Base-by-base conservation (phyloP, 2,329 filamentous ascomycete genomes). In the Colletotrichum plurivorum region DNA sequence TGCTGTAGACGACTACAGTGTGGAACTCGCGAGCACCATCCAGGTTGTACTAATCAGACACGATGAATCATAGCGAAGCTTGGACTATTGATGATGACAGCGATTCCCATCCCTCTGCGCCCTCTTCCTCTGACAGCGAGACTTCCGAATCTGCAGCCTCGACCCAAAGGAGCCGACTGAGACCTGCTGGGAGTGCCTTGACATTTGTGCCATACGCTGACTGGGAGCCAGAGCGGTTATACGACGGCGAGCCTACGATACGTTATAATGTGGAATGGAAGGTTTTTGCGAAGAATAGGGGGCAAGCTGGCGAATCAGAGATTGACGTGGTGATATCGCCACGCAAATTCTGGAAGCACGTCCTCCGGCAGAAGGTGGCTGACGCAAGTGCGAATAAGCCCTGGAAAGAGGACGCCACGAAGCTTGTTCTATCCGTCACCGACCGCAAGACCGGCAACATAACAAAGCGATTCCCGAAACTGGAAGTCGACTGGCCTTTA, bases 351-450 rank as follows among this genome's bases (percentile, higher is more conserved):
- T 25, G 22, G 22, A 25, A 25, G 22, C 22, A 25, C 22, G 22
- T 25, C 22, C 27, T 25, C 2, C 27, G n/a, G 9, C 43, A 41
- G 1, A 59, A 59, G 43, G 15, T 59, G 13, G 22, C 22, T 39
- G 25, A 48, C 10, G 25, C 9, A 55, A 53, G 56, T 59, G 56
- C 45, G 36, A 10, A 13, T 7, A 43, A 55, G 18, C 53, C 18
- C 1, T 55, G 36, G 53, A 43, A 41, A 36, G 53, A 55, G 53
- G 53, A 55, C 8, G n/a, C 13, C 1, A 59, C 22, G 43, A 59
- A 59, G 56, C 55, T 66, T 59, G 27, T 61, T 8, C 7, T 66
- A 12, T 48, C 36, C 15, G 36, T 55, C 5, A 66, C 53, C 15
- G 16, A 66, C 15, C 55, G 48, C 31, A 59, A 48, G 53, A 59